phyloP scores from a whole-genome alignment of 2,329 filamentous ascomycete genomes.

The Diplodia intermedia region DNA sequence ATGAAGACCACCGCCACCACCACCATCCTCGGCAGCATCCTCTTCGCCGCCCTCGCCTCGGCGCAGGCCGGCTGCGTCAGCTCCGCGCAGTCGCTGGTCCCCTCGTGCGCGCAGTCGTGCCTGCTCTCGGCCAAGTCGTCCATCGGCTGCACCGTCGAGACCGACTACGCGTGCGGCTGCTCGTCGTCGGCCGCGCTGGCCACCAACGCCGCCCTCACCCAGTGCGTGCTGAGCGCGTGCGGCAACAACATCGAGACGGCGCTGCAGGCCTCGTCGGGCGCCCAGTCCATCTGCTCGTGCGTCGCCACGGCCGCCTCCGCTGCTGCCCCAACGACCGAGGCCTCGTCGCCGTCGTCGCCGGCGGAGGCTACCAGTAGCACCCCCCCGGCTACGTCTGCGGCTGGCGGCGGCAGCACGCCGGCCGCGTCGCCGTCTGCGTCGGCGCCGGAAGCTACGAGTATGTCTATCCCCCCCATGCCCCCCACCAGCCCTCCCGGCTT shows the following conservation, averaged over 20 bases:
- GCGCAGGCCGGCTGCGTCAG: conserved; percentile 29
- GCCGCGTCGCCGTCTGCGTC: background rate
- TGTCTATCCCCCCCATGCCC: no score
- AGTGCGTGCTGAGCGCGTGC: conserved; percentile 26
- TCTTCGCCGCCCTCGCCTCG: conserved; percentile 12
- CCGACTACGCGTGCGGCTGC: conserved; percentile 29
- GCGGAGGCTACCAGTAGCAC: background rate
- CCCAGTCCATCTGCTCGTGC: conserved; percentile 24
- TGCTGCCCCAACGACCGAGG: background rate
- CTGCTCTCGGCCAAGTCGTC: conserved; percentile 20
- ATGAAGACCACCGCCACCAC: conserved; percentile 22
- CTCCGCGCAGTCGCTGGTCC: conserved; percentile 25
- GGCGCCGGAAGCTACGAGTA: conserved; percentile 1
- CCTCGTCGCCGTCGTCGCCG: background rate
- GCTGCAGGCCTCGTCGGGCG: conserved; percentile 25
- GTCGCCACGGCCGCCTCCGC: conserved; percentile 25
- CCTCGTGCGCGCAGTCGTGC: conserved; percentile 27
- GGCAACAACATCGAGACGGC: conserved; percentile 24
- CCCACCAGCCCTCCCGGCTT: no score
- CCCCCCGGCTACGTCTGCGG: conserved; percentile 5
- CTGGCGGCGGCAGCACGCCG: conserved; percentile 15
- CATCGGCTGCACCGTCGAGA: conserved; percentile 29
- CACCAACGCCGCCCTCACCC: conserved; percentile 10
- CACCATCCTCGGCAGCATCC: background rate
- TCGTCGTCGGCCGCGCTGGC: conserved; percentile 6